Base-by-base conservation (phyloP, 2,329 filamentous ascomycete genomes). In the Fonsecaea nubica region DNA sequence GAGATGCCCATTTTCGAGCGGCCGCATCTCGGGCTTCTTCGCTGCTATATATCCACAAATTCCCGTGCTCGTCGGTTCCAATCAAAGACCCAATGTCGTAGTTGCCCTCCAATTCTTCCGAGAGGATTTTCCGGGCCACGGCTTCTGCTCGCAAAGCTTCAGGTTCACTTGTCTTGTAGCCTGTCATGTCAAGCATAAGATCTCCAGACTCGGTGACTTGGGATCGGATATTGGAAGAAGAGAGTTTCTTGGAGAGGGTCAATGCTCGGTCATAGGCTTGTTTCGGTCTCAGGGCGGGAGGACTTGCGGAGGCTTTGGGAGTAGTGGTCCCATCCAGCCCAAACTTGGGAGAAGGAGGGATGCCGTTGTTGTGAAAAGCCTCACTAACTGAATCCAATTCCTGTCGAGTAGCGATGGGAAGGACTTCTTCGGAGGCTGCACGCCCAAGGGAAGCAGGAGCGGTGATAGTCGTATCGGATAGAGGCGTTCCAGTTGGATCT, bases 1-100 rank as follows among this genome's bases (percentile, higher is more conserved):
- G 81, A 66, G 88, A 76, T 1, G 81, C 80, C 2, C 84, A 82
- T 73, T 84, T 83, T 42, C 90, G 89, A 81, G 90, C 90, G 36
- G 94, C 94, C 6, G 91, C 90, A 74, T 95, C 90, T 76, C 97
- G 98, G 30, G 95, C 93, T 75, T 97, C 93, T 77, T 98, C 93
- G 74, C 93, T 98, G 80, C 93, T 95, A 81, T 99, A 99, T 72
- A 99, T 98, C 94, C 95, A 98, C n/a, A 99, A 84, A 74, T 99
- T 99, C 6, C 95, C 95, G 66, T 95, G 89, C 75, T 96, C 93
- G 75, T 99, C 95, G 53, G 95, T 94, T 12, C 93, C 95, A 73
- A 99, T 97, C 35, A 99, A 84, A 1, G 94, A 90, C 5, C 95
- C 95, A 73, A 99, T 96, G 76, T 99, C 95, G 77, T 97, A 97